phyloP scores from a whole-genome alignment of 148 eudicot genomes.

The Rhododendron molle region DNA sequence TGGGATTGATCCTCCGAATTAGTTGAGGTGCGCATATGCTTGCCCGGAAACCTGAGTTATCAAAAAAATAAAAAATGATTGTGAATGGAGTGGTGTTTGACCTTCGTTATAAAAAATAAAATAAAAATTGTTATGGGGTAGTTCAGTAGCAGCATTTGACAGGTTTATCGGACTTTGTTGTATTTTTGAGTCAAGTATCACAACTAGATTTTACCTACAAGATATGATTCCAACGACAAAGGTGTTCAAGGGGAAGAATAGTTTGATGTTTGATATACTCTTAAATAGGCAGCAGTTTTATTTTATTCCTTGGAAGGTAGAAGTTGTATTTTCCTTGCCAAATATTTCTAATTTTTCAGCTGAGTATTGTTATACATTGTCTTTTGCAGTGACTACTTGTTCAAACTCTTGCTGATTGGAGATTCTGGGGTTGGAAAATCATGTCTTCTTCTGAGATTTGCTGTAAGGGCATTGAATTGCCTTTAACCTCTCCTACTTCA shows the following conservation, averaged over 20 bases:
- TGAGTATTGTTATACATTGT: background rate
- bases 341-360: background rate
- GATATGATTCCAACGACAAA: background rate
- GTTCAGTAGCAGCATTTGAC: background rate
- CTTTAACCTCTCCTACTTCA: background rate
- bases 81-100: background rate
- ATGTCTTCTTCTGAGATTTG: conserved; percentile 45
- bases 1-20: background rate
- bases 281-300: background rate
- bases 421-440: conserved; percentile 50
- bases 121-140: background rate
- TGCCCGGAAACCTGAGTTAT: no score
- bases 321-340: background rate
- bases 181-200: background rate
- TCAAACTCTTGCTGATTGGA: conserved; percentile 46
- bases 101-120: background rate
- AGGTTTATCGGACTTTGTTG: background rate
- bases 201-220: background rate
- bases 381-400: conserved; percentile 41
- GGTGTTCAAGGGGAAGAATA: background rate
- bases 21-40: background rate
- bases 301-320: background rate
- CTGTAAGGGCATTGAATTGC: conserved; percentile 21
- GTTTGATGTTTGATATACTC: background rate
- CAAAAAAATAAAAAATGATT: no score